Evolutionary conservation across 768 basidiomycete species (phyloP).

Genomic region (Leucosporidium scottii): DNA sequence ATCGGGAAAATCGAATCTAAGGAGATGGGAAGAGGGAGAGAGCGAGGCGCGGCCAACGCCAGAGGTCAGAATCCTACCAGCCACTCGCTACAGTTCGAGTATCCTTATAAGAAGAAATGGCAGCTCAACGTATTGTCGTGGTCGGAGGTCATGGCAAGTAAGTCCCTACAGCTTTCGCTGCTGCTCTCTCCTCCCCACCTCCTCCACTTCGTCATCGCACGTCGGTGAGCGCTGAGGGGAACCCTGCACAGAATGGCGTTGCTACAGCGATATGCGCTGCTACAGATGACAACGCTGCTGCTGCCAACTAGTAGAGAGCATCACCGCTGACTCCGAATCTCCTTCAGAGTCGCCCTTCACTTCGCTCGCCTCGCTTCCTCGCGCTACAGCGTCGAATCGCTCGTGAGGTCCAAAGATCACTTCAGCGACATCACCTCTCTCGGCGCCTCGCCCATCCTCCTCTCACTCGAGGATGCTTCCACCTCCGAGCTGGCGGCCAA

Average conservation of each 20-base stretch:
- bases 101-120: too few relatives aligned
- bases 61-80: too few relatives aligned
- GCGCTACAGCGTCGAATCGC: constrained; percentile 50
- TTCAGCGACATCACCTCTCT: constrained; percentile 47
- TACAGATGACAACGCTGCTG: not conserved
- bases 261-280: too few relatives aligned
- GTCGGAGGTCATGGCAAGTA: constrained; percentile 33
- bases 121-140: constrained; percentile 19
- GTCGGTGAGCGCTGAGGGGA: too few relatives aligned
- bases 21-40: too few relatives aligned
- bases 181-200: not conserved
- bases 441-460: constrained; percentile 49
- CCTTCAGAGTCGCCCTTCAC: constrained; percentile 46
- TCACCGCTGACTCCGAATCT: not conserved
- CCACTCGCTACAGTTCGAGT: too few relatives aligned
- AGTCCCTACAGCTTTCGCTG: not conserved
- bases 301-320: too few relatives aligned
- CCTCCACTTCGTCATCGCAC: not conserved
- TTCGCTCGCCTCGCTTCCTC: constrained; percentile 50
- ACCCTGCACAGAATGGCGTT: too few relatives aligned
- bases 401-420: constrained; percentile 53
- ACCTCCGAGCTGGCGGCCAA: constrained; percentile 48
- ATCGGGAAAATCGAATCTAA: too few relatives aligned
- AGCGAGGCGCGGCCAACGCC: too few relatives aligned
- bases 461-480: constrained; percentile 55